Conservation (phyloP, 805 yeast genomes). For the Ogataea nitratoaversa region DNA sequence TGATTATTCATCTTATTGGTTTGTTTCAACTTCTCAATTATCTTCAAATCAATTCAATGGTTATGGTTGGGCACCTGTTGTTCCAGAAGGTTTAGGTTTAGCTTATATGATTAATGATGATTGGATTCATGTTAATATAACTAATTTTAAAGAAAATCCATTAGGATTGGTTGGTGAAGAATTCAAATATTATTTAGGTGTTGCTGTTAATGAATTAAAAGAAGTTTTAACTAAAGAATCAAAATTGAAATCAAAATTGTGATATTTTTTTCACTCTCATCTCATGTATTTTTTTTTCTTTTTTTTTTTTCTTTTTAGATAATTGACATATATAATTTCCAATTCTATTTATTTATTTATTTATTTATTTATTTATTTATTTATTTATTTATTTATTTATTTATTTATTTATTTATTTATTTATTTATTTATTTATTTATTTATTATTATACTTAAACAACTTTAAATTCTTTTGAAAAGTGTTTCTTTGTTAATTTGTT, state of each 20-base stretch:
- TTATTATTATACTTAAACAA: too few relatives aligned
- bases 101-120: constrained; percentile 90
- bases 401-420: neutral
- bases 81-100: constrained; percentile 88
- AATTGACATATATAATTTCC: too few relatives aligned
- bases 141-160: constrained; percentile 61
- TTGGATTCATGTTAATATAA: constrained; percentile 80
- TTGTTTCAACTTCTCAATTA: constrained; percentile 81
- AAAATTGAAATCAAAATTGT: constrained; percentile 2
- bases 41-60: constrained; percentile 82
- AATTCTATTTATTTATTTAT: neutral
- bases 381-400: too few relatives aligned
- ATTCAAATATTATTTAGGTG: constrained; percentile 63
- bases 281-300: too few relatives aligned
- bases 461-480: too few relatives aligned
- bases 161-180: constrained; percentile 51
- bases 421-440: too few relatives aligned
- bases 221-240: constrained; percentile 41
- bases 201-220: constrained; percentile 79
- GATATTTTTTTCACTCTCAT: too few relatives aligned
- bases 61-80: constrained; percentile 95
- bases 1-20: constrained; percentile 79
- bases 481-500: too few relatives aligned
- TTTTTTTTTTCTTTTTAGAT: too few relatives aligned
- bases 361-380: neutral